Base-by-base conservation (phyloP, 2,329 filamentous ascomycete genomes). In the Beauveria asiatica region DNA sequence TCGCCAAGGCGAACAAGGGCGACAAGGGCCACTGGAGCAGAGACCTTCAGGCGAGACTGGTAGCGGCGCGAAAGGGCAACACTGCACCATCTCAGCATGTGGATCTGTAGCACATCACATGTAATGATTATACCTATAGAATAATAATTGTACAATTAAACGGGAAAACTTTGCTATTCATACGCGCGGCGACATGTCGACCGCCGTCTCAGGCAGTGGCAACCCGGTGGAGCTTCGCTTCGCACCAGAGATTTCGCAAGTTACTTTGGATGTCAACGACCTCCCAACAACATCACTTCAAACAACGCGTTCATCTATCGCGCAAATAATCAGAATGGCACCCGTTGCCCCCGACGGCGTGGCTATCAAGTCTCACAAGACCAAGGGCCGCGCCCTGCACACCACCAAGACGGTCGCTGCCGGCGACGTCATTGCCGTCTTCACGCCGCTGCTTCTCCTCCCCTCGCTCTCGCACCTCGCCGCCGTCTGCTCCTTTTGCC, bases 401-500 rank as follows among this genome's bases (percentile, higher is more conserved):
- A 75, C 80, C 39, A 73, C 74, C 19, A 71, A 67, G 49, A 5
- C 70, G 63, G 78, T 81, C 68, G 21, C 61, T 3, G 72, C 82
- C 0, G 81, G 81, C 65, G 69, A 73, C 30, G 65, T 72, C 60
- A 77, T 85, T 64, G 74, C 75, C 61, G 67, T 69, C 44, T 81
- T 84, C 67, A 61, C 65, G 27, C 70, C 70, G 17, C 70, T 76
- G 44, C 67, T 83, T 50, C 77, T 79, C 19, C 72, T 83, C 25
- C 79, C 82, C 3, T 74, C 77, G 45, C 73, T 74, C 42, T 68
- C 73, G 5, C 73, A 74, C 62, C 73, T 79, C 59, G 54, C 66
- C 3, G 64, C 67, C 17, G 73, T 76, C 37, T 85, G 83, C 73
- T 76, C 76, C 63, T 71, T 78, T 72, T 84, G 82, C 69, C 73